A percentile compares a stretch with the other conserved stretches of the same genome.
phyloP scores from a whole-genome alignment of 164 flowering plant species.

The Protea cynaroides region DNA sequence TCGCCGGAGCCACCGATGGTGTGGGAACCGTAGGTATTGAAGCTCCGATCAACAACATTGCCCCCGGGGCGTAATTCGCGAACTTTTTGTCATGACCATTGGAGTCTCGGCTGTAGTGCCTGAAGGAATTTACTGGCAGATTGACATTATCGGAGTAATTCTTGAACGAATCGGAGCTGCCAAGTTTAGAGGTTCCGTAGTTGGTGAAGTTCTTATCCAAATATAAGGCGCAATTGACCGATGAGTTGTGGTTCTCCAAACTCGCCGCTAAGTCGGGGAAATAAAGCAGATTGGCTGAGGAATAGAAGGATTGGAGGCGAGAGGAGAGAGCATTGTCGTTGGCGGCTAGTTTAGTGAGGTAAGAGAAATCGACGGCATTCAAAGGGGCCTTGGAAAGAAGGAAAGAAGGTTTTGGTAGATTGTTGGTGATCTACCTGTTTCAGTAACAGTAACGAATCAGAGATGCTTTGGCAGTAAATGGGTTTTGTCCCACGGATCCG shows the following conservation, averaged over 20 bases:
- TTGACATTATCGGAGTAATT: conserved; percentile 66
- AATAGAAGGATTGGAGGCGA: conserved; percentile 57
- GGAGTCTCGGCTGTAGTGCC: conserved; percentile 50
- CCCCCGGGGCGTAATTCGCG: conserved; percentile 46
- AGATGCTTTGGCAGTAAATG: conserved; percentile 85
- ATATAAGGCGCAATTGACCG: conserved; percentile 41
- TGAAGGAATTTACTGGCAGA: conserved; percentile 42
- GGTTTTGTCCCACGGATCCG: conserved; percentile 32
- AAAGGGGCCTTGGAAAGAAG: too few species aligned
- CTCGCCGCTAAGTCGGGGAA: conserved; percentile 51
- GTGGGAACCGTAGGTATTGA: conserved; percentile 43
- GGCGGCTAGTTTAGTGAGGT: conserved; percentile 56
- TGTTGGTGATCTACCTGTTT: too few species aligned
- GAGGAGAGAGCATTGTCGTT: conserved; percentile 38
- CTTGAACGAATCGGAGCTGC: conserved; percentile 61
- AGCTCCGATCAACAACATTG: conserved; percentile 55
- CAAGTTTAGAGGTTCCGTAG: conserved; percentile 44
- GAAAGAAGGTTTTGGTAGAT: too few species aligned
- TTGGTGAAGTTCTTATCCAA: conserved; percentile 59
- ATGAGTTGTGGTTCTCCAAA: conserved; percentile 37
- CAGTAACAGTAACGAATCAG: conserved; percentile 54
- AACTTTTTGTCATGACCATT: conserved; percentile 49
- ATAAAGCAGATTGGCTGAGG: conserved; percentile 70
- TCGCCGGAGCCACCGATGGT: conserved; percentile 62
- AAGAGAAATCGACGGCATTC: too few species aligned